Conservation (phyloP, 73 alveolate genomes). For the Tetrahymena elliotti region DNA sequence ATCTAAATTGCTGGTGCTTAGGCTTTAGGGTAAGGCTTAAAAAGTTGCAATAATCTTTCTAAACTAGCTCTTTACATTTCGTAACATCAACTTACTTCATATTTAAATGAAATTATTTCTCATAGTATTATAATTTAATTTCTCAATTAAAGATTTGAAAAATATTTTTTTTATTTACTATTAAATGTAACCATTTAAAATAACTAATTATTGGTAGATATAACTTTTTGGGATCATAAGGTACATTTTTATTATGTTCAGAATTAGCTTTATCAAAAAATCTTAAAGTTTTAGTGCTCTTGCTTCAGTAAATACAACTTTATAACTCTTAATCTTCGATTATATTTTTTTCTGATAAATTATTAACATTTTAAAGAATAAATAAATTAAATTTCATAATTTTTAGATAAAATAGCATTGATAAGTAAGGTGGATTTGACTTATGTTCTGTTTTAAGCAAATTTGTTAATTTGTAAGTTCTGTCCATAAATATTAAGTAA, state of each 20-base stretch:
- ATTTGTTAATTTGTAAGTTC: background rate
- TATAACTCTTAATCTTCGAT: background rate
- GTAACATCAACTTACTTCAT: background rate
- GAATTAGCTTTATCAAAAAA: background rate
- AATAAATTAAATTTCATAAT: too few relatives aligned
- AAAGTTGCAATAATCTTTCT: background rate
- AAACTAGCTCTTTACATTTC: background rate
- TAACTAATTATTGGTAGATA: background rate
- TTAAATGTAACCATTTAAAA: background rate
- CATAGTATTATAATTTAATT: too few relatives aligned
- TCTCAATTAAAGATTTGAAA: too few relatives aligned
- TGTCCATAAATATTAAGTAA: background rate
- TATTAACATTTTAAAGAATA: too few relatives aligned
- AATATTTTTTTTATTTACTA: too few relatives aligned
- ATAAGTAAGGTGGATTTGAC: background rate
- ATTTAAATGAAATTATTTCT: too few relatives aligned
- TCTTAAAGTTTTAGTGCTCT: background rate
- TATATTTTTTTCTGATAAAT: too few relatives aligned
- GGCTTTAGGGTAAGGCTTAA: background rate
- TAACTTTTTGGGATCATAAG: background rate
- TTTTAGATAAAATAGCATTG: background rate
- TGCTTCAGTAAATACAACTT: background rate
- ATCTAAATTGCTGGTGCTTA: background rate
- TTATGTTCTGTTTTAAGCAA: background rate
- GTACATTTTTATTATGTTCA: background rate